Conservation (phyloP, 441 rosid species). For the Syzygium syzygioides region DNA sequence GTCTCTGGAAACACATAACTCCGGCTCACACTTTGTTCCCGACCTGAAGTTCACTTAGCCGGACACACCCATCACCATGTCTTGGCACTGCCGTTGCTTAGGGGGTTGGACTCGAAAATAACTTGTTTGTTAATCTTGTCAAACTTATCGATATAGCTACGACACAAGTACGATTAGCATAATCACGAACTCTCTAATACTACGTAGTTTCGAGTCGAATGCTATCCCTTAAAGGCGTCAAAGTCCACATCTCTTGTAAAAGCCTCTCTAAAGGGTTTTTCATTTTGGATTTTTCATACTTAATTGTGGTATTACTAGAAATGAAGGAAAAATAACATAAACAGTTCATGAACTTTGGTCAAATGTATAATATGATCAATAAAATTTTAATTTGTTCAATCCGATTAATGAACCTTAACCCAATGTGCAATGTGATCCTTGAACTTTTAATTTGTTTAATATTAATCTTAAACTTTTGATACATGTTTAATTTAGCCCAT, state of each 20-base stretch:
- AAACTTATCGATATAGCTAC: neutral
- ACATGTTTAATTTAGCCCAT: accelerated
- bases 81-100: neutral
- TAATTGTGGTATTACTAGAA: neutral
- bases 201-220: neutral
- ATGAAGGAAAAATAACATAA: neutral
- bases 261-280: neutral
- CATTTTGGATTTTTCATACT: neutral
- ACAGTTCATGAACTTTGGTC: accelerated
- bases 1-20: no score
- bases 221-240: neutral
- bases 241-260: neutral
- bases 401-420: neutral
- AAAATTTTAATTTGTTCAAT: no score
- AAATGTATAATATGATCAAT: no score
- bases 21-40: no score
- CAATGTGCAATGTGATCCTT: accelerated
- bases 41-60: neutral
- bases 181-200: accelerated
- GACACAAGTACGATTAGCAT: neutral
- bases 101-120: neutral
- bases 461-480: accelerated
- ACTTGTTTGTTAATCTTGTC: neutral
- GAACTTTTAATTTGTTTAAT: accelerated
- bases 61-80: neutral